Evolutionary conservation across 2,329 filamentous ascomycete species (phyloP).

Genomic region (Monilinia fructicola): DNA sequence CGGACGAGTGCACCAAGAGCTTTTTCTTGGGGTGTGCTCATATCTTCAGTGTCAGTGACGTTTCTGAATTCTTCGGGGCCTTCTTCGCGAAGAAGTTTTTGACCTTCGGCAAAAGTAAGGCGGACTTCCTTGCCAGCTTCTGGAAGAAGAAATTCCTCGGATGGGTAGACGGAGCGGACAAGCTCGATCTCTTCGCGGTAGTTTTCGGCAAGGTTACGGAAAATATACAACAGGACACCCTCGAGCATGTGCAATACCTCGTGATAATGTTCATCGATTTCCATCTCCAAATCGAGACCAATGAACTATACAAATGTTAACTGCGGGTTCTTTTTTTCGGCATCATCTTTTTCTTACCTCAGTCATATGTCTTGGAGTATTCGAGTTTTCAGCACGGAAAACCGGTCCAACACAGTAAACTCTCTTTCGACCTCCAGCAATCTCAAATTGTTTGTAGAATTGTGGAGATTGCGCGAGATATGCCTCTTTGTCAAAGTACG

Average conservation of each 20-base stretch:
- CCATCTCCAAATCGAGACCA: constrained; percentile 87
- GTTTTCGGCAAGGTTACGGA: constrained; percentile 62
- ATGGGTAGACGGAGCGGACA: constrained; percentile 71
- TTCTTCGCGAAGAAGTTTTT: constrained; percentile 73
- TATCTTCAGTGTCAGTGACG: constrained; percentile 74
- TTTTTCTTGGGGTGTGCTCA: constrained; percentile 80
- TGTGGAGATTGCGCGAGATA: constrained; percentile 80
- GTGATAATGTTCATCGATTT: constrained; percentile 74
- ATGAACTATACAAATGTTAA: constrained; percentile 57
- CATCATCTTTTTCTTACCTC: constrained; percentile 49
- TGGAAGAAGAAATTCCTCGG: constrained; percentile 74
- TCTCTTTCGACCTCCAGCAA: constrained; percentile 73
- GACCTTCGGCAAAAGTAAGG: constrained; percentile 74
- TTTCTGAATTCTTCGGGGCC: constrained; percentile 66
- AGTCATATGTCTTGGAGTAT: constrained; percentile 81
- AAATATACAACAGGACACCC: constrained; percentile 74
- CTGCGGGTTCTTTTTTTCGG: not conserved
- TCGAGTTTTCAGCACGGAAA: constrained; percentile 83
- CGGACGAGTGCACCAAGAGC: constrained; percentile 84
- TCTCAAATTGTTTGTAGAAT: constrained; percentile 86
- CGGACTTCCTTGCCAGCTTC: constrained; percentile 72
- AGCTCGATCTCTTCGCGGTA: constrained; percentile 72
- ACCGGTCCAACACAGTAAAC: constrained; percentile 79
- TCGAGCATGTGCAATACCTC: constrained; percentile 74
- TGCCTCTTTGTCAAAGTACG: constrained; percentile 84